Conservation (phyloP, 208 protist genomes). For the Trypanosoma vivax region DNA sequence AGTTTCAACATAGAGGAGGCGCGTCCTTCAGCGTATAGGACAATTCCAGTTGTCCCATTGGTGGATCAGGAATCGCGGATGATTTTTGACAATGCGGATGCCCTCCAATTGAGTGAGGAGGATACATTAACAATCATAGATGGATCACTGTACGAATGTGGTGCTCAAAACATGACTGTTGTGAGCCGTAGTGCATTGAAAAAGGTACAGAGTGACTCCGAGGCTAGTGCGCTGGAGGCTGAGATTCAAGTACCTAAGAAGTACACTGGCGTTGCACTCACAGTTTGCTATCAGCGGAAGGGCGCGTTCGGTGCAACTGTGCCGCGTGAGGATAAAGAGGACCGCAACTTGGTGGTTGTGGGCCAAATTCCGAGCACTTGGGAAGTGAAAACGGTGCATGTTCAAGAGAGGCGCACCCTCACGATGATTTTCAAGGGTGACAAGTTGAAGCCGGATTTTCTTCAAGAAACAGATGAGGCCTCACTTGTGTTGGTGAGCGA, state of each 20-base stretch:
- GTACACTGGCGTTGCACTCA: slow-evolving; percentile 21
- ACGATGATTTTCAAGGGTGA: slow-evolving; percentile 58
- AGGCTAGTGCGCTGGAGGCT: background rate
- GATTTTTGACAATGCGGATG: slow-evolving; percentile 26
- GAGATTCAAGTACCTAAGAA: background rate
- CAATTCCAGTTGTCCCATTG: slow-evolving; percentile 34
- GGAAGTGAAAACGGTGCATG: slow-evolving; percentile 42
- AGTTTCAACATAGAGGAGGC: slow-evolving; percentile 24
- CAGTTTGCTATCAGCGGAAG: slow-evolving; percentile 63
- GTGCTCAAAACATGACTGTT: slow-evolving; percentile 63
- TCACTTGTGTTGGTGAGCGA: slow-evolving; percentile 37
- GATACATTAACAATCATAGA: slow-evolving; percentile 65
- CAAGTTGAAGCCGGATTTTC: slow-evolving; percentile 22
- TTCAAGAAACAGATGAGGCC: slow-evolving; percentile 46
- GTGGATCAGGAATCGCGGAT: slow-evolving; percentile 44
- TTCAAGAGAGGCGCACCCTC: slow-evolving; percentile 34
- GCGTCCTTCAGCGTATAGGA: slow-evolving; percentile 36
- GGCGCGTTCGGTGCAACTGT: slow-evolving; percentile 67
- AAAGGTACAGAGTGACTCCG: background rate
- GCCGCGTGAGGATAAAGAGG: slow-evolving; percentile 25
- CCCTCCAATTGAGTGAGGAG: slow-evolving; percentile 16
- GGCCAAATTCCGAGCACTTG: slow-evolving; percentile 39
- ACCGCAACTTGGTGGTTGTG: slow-evolving; percentile 54
- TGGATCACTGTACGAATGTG: slow-evolving; percentile 70
- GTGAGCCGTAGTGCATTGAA: slow-evolving; percentile 5